These are phyloP conservation scores for Pseudotulostoma volvatum DNA, from an alignment of 495 filamentous ascomycete genomes.

Conservation along the genomic window DNA sequence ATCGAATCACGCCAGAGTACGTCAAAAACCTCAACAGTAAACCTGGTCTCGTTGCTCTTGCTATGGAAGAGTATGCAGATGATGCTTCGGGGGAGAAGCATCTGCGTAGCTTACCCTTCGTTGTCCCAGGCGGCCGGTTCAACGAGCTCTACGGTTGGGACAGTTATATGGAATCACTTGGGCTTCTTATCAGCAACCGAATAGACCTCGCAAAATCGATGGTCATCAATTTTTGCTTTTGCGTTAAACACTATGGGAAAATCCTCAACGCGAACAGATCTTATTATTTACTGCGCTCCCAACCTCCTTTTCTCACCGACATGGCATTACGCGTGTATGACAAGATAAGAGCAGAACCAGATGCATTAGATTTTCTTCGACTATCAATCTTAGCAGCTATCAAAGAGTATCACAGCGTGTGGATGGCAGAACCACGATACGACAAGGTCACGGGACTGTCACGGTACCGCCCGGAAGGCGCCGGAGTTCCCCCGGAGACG, in stretches of 20 bases:
- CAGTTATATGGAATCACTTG: constrained; percentile 89
- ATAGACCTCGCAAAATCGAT: constrained; percentile 78
- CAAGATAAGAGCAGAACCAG: constrained; percentile 65
- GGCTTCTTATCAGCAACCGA: constrained; percentile 64
- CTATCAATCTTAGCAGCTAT: constrained; percentile 75
- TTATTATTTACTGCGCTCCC: constrained; percentile 85
- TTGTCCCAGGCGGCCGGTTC: constrained; percentile 90
- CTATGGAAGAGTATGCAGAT: constrained; percentile 62
- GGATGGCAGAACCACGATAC: constrained; percentile 64
- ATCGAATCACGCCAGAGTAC: constrained; percentile 55
- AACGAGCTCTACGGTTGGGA: constrained; percentile 98
- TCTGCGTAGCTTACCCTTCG: constrained; percentile 71
- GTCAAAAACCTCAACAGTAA: constrained; percentile 59
- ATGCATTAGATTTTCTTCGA: constrained; percentile 59
- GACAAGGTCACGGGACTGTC: constrained; percentile 74
- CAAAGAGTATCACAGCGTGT: constrained; percentile 89
- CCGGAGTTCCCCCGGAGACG: constrained; percentile 86
- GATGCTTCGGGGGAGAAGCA: constrained; percentile 46
- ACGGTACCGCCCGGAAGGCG: constrained; percentile 73
- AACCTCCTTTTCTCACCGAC: constrained; percentile 93
- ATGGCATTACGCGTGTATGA: constrained; percentile 87
- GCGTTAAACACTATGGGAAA: constrained; percentile 95
- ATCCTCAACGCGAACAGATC: constrained; percentile 92
- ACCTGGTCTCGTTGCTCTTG: constrained; percentile 77
- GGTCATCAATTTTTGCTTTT: constrained; percentile 92